Base-by-base conservation (phyloP, 2,329 filamentous ascomycete species). In the Berkeleyomyces rouxiae region DNA sequence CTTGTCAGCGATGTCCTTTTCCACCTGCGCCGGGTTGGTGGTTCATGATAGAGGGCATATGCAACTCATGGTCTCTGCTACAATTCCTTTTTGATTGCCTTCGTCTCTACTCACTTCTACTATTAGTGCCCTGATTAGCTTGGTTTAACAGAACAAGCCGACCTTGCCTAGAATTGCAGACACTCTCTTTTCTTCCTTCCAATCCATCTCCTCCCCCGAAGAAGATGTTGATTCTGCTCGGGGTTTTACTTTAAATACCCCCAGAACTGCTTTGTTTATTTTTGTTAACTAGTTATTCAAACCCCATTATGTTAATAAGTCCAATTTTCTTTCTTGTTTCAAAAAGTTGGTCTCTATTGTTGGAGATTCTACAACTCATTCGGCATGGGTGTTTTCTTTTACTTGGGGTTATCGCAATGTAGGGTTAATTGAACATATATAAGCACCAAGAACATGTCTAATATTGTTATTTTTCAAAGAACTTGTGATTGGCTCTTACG, bases 1-100 rank as follows among this genome's bases (percentile, higher is more conserved):
- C 72, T 81, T 47, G 74, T 82, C 53, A 78, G 81, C 68, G 75
- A 75, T 65, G 77, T 82, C 73, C 76, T 82, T 74, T 68, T 70
- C 51, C 79, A 80, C 66, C 70, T 82, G 11, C 74, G 75, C 49
- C 72, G 75, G 59, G 75, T 74, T n/a, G 71, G 70, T 55, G 58
- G 36, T 1, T 10, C 36, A 33, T 55, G 36, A 55, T 13, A 13
- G 4, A n/a, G 4, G 7, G 43, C 11, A n/a, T n/a, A n/a, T 4
- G 43, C 13, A n/a, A 4, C 16, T 7, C 42, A 13, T n/a, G 43
- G 3, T 7, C 43, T 46, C 11, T 46, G 3, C 13, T 13, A 43
- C 42, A 9, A 43, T n/a, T 46, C 43, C 16, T 46, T 11, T 23
- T 23, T n/a, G 4, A n/a, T 11, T 11, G 31, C n/a, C 49, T 9